Base-by-base conservation (phyloP, 805 yeast species). In the Jamesozyma lodderae region DNA sequence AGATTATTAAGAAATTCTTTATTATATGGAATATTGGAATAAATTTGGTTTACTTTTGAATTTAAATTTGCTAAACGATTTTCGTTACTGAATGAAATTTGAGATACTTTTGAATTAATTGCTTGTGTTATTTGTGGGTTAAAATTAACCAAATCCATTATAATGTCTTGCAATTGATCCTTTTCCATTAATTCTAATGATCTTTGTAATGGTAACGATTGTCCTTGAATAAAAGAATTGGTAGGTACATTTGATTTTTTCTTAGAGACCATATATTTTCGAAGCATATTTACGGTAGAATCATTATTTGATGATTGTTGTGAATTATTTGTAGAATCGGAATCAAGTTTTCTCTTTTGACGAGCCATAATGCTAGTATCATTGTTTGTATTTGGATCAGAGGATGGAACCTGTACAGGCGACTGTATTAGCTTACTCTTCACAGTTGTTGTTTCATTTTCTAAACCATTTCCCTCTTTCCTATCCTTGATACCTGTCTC, bases 131-230 rank as follows among this genome's bases (percentile, higher is more conserved):
- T 38, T 31, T 50, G 48, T 18, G 62, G 64, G 36, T 57, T 48
- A 15, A 38, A 35, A 11, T 38, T 30, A 7, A 39, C 10, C 13
- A 44, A 27, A 17, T 37, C 39, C 33, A 36, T 27, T 8, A 44
- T 45, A 15, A 59, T 38, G 28, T 49, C 47, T 16, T 46, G 52
- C 33, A 60, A 27, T 38, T 53, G 56, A 13, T 52, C 51, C 31
- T 56, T 55, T 31, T 45, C 51, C 59, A 60, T 46, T 26, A 60
- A 40, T 36, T 60, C 63, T 14, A 60, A 31, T n/a, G 59, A 53
- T 33, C 65, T 45, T 14, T 50, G 43, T 4, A 60, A 38, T 6
- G 63, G 63, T 29, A 60, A 38, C 1, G 55, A 45, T 37, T 54
- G 62, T 3, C 62, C 57, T 37, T 48, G 51, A 19, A 58, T 53